Conservation (phyloP, 208 protist genomes). For the Trypanosoma boissoni region DNA sequence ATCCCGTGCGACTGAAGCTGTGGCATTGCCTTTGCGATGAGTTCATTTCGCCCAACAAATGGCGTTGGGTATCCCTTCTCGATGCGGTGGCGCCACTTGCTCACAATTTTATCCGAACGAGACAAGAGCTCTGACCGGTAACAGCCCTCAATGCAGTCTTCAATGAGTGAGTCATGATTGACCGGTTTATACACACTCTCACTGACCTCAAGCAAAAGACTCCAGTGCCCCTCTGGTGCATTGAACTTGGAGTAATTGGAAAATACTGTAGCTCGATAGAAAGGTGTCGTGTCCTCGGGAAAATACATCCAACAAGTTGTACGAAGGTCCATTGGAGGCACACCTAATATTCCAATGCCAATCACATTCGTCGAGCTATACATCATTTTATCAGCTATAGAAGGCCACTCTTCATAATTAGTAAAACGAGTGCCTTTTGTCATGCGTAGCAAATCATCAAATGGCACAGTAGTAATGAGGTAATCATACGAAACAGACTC, state of each 20-base stretch:
- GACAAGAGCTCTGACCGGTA: constrained; percentile 32
- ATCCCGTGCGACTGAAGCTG: constrained; percentile 38
- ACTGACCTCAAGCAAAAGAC: constrained; percentile 70
- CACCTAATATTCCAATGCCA: constrained; percentile 63
- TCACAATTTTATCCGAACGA: constrained; percentile 42
- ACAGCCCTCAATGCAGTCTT: constrained; percentile 51
- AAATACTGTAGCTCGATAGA: constrained; percentile 78
- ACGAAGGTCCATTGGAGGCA: constrained; percentile 36
- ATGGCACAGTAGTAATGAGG: constrained; percentile 50
- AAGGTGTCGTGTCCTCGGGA: constrained; percentile 54
- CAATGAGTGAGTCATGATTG: constrained; percentile 33
- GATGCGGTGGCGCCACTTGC: constrained; percentile 48
- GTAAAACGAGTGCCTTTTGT: constrained; percentile 6
- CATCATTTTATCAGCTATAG: constrained; percentile 34
- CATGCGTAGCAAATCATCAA: constrained; percentile 48
- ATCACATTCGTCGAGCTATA: constrained; percentile 65
- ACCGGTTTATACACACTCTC: constrained; percentile 31
- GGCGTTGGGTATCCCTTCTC: constrained; percentile 73
- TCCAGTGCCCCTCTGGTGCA: constrained; percentile 61
- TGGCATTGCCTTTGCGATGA: constrained; percentile 38
- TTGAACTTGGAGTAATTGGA: constrained; percentile 67
- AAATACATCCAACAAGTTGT: constrained; percentile 81
- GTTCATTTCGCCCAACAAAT: constrained; percentile 54
- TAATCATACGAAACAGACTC: constrained; percentile 43
- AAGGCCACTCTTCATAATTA: constrained; percentile 25